Evolutionary conservation across 2,329 filamentous ascomycete genomes (phyloP), one percentile per base, ranked within the genome.

Genomic region (Daldinia sp.): DNA sequence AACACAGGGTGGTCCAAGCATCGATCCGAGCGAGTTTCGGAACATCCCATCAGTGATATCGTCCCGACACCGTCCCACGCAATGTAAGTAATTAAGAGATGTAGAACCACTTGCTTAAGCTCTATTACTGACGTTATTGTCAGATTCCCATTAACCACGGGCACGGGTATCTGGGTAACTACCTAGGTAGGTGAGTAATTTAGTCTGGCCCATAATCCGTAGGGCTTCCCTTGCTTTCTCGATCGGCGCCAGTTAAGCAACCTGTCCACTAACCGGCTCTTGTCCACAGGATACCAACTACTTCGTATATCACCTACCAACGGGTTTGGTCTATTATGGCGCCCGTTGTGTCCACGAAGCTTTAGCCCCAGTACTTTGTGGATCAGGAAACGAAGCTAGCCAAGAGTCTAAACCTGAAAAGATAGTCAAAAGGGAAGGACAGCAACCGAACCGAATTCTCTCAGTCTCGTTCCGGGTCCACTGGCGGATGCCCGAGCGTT

Each of bases 11-110:
- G 44, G 44, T 35, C 51, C 56, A 44, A 44, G 39, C 35, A 35
- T 41, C 58, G 60, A 53, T 57, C 48, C 42, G 59, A 66, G 59
- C 63, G 53, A 68, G 62, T 63, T 56, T 68, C 65, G 62, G 59
- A 60, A 39, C n/a, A 41, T 42, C 44, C 54, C 46, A 53, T 33
- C 44, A 42, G 46, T 58, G 55, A 59, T 55, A 60, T 59, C 60
- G 46, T 33, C 51, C 33, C 20, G 37, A 51, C 48, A 54, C 65
- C 35, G 26, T 30, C 53, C 50, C 60, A 44, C 20, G 56, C 41
- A 56, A 63, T 33, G 56, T 48, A 56, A 63, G 39, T 28, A 53
- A 59, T 30, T 33, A 51, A 51, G 46, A 30, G 28, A 51, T 28
- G 6, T 7, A 51, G 46, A 51, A 51, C 46, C 26, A 33, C 28